Evolutionary conservation across 768 basidiomycete species (phyloP).

Genomic region (Xerocomus potaroensis): DNA sequence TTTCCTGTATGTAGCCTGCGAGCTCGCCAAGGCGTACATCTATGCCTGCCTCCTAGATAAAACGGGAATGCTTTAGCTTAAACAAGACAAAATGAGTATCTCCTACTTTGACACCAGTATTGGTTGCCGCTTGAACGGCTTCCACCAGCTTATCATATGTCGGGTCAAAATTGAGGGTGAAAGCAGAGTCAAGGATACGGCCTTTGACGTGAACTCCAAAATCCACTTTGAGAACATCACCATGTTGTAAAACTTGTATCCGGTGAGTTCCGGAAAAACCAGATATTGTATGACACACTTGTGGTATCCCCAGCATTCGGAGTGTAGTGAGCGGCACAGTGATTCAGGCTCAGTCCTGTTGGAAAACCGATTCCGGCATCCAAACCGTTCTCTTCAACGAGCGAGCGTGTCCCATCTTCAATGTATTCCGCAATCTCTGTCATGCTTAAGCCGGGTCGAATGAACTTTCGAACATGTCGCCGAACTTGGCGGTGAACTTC

Average conservation of each 20-base stretch:
- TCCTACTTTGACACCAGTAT: constrained; percentile 81
- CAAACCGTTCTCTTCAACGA: constrained; percentile 88
- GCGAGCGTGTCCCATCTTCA: constrained; percentile 84
- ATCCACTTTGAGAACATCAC: constrained; percentile 95
- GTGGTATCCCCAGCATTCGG: constrained; percentile 90
- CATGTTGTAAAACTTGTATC: constrained; percentile 64
- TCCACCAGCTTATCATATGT: constrained; percentile 86
- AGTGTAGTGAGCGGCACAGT: constrained; percentile 95
- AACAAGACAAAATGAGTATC: background rate
- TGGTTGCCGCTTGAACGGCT: constrained; percentile 91
- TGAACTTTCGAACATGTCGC: constrained; percentile 70
- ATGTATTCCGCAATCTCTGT: constrained; percentile 91
- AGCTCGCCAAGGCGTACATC: constrained; percentile 92
- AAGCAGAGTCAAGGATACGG: constrained; percentile 93
- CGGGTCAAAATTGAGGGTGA: constrained; percentile 85
- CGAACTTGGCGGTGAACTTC: constrained; percentile 96
- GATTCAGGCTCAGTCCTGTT: constrained; percentile 89
- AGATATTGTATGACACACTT: constrained; percentile 42
- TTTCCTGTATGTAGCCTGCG: constrained; percentile 90
- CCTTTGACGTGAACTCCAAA: constrained; percentile 97
- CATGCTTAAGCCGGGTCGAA: constrained; percentile 92
- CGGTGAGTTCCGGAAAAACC: constrained; percentile 6
- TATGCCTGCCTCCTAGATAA: constrained; percentile 84
- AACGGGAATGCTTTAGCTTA: constrained; percentile 2
- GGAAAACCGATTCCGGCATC: constrained; percentile 93